Base-by-base conservation (phyloP, 176 grass and related monocot species). In the Elaeis guineensis region DNA sequence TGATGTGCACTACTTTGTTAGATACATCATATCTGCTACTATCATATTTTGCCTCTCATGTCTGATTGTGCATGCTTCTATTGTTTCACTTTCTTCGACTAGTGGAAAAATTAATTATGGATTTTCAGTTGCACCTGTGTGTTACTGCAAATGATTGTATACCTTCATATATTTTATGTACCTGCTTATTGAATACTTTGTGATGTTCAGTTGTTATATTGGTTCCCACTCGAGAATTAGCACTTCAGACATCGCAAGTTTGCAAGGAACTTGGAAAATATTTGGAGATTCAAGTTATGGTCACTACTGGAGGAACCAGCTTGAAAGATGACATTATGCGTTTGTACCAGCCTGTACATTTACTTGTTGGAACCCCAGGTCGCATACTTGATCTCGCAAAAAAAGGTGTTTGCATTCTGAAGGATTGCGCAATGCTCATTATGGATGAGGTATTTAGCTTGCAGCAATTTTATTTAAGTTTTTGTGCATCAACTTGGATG, bases 191-290 rank as follows among this genome's bases (percentile, higher is more conserved):
- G 16, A 14, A 14, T 44, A 17, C 23, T 59, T 64, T 74, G 17
- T 74, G 9, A 58, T 79, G 19, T 75, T 70, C 73, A 96, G 91
- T 78, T 84, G 83, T 96, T 69, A 96, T 96, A 82, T 80, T 97
- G 81, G 92, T 97, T 57, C 92, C 92, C 5, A 97, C 87, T 52
- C 84, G 92, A 65, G 92, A 97, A 82, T 75, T 97, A 78, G 92
- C 92, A 58, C 55, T 97, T 59, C 92, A 97, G 58, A 97, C 92
- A 25, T 97, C 87, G 50, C 92, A 97, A 85, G 87, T 97, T 66
- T 97, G 92, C 72, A 97, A 97, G 58, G 92, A 97, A 61, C 87
- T 97, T 56, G 87, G 81, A 8, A 97, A 97, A 32, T 85, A 97
- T 48, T 63, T 97, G 55, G 85, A 88, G 51, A 97, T 97, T 39